These are phyloP conservation scores for Fusarium nurragi DNA, from an alignment of 2,329 filamentous ascomycete species.

Conservation along the genomic window DNA sequence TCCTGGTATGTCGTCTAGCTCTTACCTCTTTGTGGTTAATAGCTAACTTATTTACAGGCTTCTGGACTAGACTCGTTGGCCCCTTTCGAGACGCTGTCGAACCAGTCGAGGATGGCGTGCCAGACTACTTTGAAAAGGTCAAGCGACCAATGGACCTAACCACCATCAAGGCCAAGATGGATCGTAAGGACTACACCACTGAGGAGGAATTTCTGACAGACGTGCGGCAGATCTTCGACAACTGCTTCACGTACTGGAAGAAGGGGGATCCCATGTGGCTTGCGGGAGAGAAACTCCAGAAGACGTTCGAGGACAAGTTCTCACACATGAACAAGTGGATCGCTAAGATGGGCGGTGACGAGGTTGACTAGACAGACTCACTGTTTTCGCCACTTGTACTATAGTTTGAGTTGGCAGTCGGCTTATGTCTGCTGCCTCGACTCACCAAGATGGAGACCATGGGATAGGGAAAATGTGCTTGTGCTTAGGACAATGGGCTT, in stretches of 20 bases:
- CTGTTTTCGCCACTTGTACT: constrained; percentile 3
- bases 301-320: constrained; percentile 68
- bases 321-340: constrained; percentile 69
- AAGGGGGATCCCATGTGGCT: constrained; percentile 63
- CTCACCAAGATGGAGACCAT: not conserved
- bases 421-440: not conserved
- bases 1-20: constrained; percentile 56
- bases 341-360: constrained; percentile 58
- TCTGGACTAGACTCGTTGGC: constrained; percentile 72
- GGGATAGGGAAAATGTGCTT: constrained; percentile 1
- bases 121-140: constrained; percentile 69
- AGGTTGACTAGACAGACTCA: constrained; percentile 42
- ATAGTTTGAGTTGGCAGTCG: not conserved
- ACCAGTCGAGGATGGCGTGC: constrained; percentile 64
- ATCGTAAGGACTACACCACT: constrained; percentile 59
- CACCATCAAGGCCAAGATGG: constrained; percentile 70
- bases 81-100: constrained; percentile 70
- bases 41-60: constrained; percentile 55
- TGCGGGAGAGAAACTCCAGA: constrained; percentile 66
- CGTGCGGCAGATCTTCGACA: constrained; percentile 69
- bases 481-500: constrained; percentile 5
- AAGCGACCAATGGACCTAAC: constrained; percentile 70
- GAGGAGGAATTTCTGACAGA: constrained; percentile 66
- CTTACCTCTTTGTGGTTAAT: not conserved
- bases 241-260: constrained; percentile 72